Conservation (phyloP, 352 stramenopile genomes). For the Globisporangium carolinianum region DNA sequence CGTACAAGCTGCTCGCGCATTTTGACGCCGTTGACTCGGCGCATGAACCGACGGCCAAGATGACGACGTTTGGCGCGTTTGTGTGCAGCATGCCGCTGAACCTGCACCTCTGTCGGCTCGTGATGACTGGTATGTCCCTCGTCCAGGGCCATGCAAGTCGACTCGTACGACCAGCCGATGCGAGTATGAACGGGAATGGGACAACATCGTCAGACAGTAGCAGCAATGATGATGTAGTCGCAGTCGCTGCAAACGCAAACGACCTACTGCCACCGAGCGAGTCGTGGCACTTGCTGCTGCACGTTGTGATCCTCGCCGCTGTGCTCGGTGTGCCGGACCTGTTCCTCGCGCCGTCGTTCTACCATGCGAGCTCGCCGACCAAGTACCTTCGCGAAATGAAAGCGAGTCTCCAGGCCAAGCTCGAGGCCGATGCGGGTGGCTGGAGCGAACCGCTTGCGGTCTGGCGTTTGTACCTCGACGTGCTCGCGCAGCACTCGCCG, state of each 20-base stretch:
- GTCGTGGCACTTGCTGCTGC: conserved; percentile 35
- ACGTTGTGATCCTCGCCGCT: conserved; percentile 60
- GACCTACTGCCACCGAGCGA: conserved; percentile 4
- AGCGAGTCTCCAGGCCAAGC: conserved; percentile 56
- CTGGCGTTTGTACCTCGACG: conserved; percentile 64
- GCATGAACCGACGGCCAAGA: conserved; percentile 42
- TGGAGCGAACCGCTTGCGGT: conserved; percentile 77
- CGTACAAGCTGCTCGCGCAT: conserved; percentile 66
- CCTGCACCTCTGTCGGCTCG: conserved; percentile 62
- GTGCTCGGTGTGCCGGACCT: conserved; percentile 64
- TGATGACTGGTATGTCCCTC: conserved; percentile 58
- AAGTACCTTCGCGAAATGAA: conserved; percentile 78
- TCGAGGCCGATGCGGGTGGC: conserved; percentile 43
- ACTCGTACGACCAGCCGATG: background rate
- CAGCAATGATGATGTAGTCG: background rate
- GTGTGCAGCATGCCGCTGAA: conserved; percentile 73
- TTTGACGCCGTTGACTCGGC: conserved; percentile 64
- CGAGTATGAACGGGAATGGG: background rate
- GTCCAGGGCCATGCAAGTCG: conserved; percentile 17
- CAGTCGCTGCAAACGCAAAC: background rate
- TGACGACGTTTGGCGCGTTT: conserved; percentile 75
- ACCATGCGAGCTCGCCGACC: conserved; percentile 52
- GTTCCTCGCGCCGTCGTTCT: conserved; percentile 77
- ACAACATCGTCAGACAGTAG: background rate
- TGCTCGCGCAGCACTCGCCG: conserved; percentile 37